Base-by-base conservation (phyloP, 23 red algal genomes). In the Cyanidioschyzon merolae region DNA sequence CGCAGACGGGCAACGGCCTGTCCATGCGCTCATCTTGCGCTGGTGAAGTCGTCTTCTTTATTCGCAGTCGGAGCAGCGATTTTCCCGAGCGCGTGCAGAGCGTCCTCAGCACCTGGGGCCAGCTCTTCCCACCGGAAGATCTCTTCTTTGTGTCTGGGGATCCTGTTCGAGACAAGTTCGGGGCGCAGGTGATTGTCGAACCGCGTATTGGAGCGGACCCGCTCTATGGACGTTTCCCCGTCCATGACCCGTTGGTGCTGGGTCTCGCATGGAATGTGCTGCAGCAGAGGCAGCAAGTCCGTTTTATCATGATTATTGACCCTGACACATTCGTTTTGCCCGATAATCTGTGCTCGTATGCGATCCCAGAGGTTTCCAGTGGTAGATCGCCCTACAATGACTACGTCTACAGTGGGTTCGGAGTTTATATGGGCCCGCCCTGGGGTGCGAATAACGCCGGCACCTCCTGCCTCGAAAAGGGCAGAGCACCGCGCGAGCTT, bases 141-240 rank as follows among this genome's bases (percentile, higher is more conserved):
- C 2, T 71, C 29, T 32, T 71, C 21, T 71, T 71, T 7, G 32
- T 71, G 12, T 71, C 63, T 25, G 63, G 63, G 21, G 63, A 71
- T 25, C 63, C 63, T 3, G 32, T 71, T 12, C 16, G 12, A 7
- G 63, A 71, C 63, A 71, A 7, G n/a, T 12, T 25, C 30, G 63
- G 63, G 7, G 32, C 32, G 29, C 63, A 35, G 29, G 63, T 71
- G 63, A 35, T 32, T 25, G 63, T 71, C n/a, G 63, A 71, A 12
- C n/a, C 63, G 63, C 63, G 63, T 3, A 71, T 71, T 27, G 63
- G 63, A 7, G 63, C 63, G 7, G 63, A 71, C 32, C 63, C 63
- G 63, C 63, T 71, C n/a, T 71, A 71, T 27, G 7, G 16, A 7
- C n/a, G 32, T 35, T 35, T 32, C 32, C 29, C 63, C 12, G 63